Base-by-base conservation (phyloP, 805 yeast genomes). In the Metschnikowia cerradonensis region DNA sequence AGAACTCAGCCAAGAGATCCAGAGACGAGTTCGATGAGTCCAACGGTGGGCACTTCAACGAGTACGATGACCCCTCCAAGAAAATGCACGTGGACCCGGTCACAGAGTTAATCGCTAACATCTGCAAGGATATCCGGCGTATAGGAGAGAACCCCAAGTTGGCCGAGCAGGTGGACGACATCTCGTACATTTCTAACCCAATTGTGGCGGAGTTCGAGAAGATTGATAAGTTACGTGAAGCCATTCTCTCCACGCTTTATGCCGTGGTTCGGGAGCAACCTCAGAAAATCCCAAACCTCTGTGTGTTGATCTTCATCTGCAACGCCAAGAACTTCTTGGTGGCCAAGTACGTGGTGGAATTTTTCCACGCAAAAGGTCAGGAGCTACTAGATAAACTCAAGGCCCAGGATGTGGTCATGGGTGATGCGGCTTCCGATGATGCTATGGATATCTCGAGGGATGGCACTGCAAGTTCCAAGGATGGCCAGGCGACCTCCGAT, bases 211-310 rank as follows among this genome's bases (percentile, higher is more conserved):
- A 83, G 59, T 80, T 83, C 60, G 88, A 80, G 56, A 77, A 75
- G 54, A 84, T 84, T 49, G 83, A 80, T 52, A 75, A 75, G 47
- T 79, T 85, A 54, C 75, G 88, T 52, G 70, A 68, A 33, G 80
- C 85, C 3, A 70, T 88, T 19, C 68, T 88, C 52, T 75, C 77
- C 45, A 86, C 88, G 2, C 62, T 90, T 23, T 77, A 78, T 49
- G 88, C 96, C 2, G 78, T 88, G 41, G 75, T 86, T 10, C 68
- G 80, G 30, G 98, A 94, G 67, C 97, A 92, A 67, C 98, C 99
- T 0, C 96, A 91, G 55, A 94, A 91, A 65, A 79, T 86, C 52
- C 81, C 84, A 13, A 79, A 84, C n/a, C 67, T 92, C 51, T 79
- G 90, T 26, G 81, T 84, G 7, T 73, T 90, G 56, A 70, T 90